Conservation (phyloP, 2,329 filamentous ascomycete species). For the Cryphonectria carpinicola region DNA sequence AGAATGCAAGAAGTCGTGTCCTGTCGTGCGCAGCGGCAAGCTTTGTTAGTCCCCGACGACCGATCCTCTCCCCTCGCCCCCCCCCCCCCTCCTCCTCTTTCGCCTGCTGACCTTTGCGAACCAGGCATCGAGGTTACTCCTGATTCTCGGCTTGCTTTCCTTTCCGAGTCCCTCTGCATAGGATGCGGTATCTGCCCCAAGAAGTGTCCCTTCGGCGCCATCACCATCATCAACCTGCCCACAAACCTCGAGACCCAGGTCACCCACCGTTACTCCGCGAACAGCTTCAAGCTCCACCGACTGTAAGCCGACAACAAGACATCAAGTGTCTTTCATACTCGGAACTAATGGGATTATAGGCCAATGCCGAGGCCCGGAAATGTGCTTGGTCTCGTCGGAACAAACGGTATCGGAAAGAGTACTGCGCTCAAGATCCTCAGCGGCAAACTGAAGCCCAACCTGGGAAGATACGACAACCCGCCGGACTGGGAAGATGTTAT, state of each 20-base stretch:
- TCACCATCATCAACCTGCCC: constrained; percentile 99
- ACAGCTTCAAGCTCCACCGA: constrained; percentile 99
- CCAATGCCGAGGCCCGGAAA: constrained; percentile 95
- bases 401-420: constrained; percentile 99
- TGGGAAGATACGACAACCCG: constrained; percentile 93
- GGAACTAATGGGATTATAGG: constrained; percentile 22
- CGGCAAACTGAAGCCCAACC: constrained; percentile 96
- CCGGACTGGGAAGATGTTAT: constrained; percentile 99
- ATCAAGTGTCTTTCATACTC: not conserved
- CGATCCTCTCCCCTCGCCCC: constrained; percentile 49
- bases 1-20: constrained; percentile 99
- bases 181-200: constrained; percentile 99
- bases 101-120: constrained; percentile 75
- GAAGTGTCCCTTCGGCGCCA: constrained; percentile 98
- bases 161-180: constrained; percentile 94
- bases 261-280: constrained; percentile 97
- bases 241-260: constrained; percentile 98
- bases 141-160: constrained; percentile 93
- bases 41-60: constrained; percentile 49
- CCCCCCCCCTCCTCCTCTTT: constrained; percentile 19
- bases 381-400: constrained; percentile 94
- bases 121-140: constrained; percentile 92
- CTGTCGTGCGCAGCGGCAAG: constrained; percentile 96
- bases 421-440: constrained; percentile 99
- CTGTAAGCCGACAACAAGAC: constrained; percentile 14